phyloP scores from a whole-genome alignment of 257 asterid genomes.

The Solanum piurae region DNA sequence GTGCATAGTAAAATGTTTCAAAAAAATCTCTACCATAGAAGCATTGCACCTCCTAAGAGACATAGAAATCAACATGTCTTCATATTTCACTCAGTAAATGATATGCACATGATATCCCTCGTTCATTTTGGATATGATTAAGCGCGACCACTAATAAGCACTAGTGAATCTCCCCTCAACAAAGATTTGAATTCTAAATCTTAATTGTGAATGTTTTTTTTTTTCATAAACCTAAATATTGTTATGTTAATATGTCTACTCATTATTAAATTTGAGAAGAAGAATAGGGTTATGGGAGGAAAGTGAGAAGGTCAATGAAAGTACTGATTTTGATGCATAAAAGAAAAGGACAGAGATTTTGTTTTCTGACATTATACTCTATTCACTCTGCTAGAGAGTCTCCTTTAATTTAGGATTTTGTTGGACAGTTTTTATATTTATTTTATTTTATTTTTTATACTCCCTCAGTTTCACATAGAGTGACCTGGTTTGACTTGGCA shows the following conservation, averaged over 20 bases:
- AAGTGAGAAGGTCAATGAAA: neutral
- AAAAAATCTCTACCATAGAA: neutral
- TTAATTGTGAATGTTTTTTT: neutral
- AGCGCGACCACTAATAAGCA: neutral
- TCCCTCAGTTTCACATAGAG: no score
- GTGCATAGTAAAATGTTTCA: neutral
- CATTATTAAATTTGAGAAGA: neutral
- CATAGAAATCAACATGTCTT: no score
- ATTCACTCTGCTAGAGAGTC: neutral
- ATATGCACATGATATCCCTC: neutral
- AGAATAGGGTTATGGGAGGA: neutral
- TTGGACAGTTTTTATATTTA: neutral
- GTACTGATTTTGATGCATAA: neutral
- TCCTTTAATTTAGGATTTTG: slow-evolving; percentile 18
- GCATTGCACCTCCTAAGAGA: neutral
- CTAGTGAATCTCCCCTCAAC: no score
- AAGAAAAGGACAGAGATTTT: slow-evolving; percentile 13
- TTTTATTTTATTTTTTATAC: neutral
- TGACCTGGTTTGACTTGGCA: no score
- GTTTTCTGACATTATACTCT: slow-evolving; percentile 1
- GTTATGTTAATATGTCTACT: neutral
- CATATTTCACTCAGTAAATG: neutral
- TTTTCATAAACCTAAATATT: neutral
- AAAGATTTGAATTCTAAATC: neutral
- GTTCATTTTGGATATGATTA: neutral